Conservation (phyloP, 495 filamentous ascomycete genomes). For the Xylaria intraflava region DNA sequence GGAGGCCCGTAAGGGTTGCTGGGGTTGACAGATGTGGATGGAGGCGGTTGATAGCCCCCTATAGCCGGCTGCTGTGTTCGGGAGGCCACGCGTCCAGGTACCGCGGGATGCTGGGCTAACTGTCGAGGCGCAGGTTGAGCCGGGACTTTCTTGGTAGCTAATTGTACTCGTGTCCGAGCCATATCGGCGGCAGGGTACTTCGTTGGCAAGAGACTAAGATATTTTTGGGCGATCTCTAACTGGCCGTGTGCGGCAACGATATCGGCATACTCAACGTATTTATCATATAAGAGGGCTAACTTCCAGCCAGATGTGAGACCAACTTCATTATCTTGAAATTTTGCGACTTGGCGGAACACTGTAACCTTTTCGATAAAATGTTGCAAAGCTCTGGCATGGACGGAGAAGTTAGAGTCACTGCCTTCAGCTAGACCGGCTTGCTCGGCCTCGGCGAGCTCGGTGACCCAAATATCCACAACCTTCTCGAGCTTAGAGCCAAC, state of each 20-base stretch:
- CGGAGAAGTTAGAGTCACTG: slow-evolving; percentile 76
- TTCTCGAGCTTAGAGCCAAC: slow-evolving; percentile 96
- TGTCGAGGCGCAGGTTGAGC: slow-evolving; percentile 28
- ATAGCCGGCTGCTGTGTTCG: slow-evolving; percentile 24
- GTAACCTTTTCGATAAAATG: slow-evolving; percentile 97
- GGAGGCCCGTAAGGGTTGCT: slow-evolving; percentile 25
- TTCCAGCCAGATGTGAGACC: slow-evolving; percentile 74
- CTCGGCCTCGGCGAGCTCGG: slow-evolving; percentile 77
- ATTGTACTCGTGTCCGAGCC: slow-evolving; percentile 76
- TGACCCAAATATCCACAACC: slow-evolving; percentile 88
- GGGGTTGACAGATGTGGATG: slow-evolving; percentile 28
- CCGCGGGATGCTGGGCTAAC: slow-evolving; percentile 15
- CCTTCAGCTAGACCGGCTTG: slow-evolving; percentile 60
- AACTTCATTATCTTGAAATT: slow-evolving; percentile 76
- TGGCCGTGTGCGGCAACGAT: slow-evolving; percentile 88
- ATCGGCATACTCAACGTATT: slow-evolving; percentile 95
- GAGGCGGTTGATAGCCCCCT: slow-evolving; percentile 35
- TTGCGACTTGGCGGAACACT: slow-evolving; percentile 88
- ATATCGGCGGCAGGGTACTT: slow-evolving; percentile 85
- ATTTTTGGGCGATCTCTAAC: slow-evolving; percentile 78
- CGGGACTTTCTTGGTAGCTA: slow-evolving; percentile 67
- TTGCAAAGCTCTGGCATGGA: slow-evolving; percentile 84
- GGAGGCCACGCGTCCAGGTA: slow-evolving; percentile 24
- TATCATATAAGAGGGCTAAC: slow-evolving; percentile 79
- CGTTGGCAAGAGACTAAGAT: slow-evolving; percentile 78